A percentile compares a stretch with the other conserved stretches of the same genome.
Conservation (phyloP, 768 basidiomycete genomes). For the Pleurotus ostreatus region DNA sequence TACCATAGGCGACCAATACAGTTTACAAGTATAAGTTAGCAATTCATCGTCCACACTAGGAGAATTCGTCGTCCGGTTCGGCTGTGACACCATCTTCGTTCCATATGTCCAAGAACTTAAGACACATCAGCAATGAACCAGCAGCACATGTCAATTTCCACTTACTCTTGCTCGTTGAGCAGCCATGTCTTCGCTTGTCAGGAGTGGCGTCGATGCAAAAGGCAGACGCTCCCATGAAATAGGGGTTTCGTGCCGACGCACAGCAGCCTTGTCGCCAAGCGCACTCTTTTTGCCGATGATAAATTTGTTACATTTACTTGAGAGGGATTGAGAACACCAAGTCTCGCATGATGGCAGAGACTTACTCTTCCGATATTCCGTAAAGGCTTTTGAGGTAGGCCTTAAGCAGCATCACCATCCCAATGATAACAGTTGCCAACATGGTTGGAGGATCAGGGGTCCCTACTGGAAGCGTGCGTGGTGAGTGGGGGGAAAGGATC, state of each 20-base stretch:
- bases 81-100: conserved; percentile 73
- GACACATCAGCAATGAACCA: neutral
- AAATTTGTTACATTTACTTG: conserved; percentile 90
- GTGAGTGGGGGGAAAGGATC: too few species aligned
- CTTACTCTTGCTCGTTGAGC: conserved; percentile 64
- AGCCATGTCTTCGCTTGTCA: conserved; percentile 57
- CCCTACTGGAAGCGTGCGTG: too few species aligned
- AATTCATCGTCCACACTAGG: conserved; percentile 17
- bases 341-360: conserved; percentile 12
- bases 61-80: conserved; percentile 54
- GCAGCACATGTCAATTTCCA: conserved; percentile 4
- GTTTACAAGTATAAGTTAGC: neutral
- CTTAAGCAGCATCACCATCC: conserved; percentile 86
- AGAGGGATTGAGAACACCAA: neutral
- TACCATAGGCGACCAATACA: neutral
- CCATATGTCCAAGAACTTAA: conserved; percentile 75
- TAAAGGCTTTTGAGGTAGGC: conserved; percentile 81
- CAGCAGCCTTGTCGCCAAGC: conserved; percentile 77
- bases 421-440: conserved; percentile 71
- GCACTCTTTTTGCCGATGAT: conserved; percentile 86
- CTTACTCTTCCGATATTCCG: conserved; percentile 88
- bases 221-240: conserved; percentile 75
- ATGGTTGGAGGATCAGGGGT: conserved; percentile 30
- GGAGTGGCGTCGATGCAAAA: conserved; percentile 55
- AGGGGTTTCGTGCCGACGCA: conserved; percentile 54